Conservation (phyloP, 441 rosid genomes). For the Cnidoscolus chayamansa region DNA sequence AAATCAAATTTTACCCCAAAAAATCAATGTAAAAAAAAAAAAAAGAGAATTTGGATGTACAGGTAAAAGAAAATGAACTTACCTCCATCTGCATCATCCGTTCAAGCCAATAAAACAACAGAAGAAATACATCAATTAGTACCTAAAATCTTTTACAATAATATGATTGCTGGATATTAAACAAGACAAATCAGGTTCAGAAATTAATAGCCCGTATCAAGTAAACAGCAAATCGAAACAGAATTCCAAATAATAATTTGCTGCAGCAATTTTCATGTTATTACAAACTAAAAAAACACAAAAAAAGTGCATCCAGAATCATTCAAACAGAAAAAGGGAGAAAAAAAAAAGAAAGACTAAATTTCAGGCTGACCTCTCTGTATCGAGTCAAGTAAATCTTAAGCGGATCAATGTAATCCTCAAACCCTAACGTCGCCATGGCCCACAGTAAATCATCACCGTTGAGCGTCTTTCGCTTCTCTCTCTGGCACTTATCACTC, state of each 20-base stretch:
- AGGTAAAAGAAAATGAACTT: constrained; percentile 17
- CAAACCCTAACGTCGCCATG: constrained; percentile 96
- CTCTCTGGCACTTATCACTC: constrained; percentile 96
- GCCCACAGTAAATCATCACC: constrained; percentile 98
- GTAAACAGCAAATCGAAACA: background rate
- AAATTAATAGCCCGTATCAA: background rate
- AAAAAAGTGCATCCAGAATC: background rate
- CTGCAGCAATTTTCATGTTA: background rate
- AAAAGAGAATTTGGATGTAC: background rate
- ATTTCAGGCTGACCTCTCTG: constrained; percentile 59
- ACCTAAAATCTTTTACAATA: constrained; percentile 6
- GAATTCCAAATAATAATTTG: background rate
- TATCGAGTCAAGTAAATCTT: constrained; percentile 75
- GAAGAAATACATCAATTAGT: constrained; percentile 28
- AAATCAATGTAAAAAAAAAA: constrained; percentile 1
- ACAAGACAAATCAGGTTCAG: background rate
- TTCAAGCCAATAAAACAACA: constrained; percentile 17
- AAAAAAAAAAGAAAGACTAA: background rate
- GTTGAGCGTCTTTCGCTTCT: constrained; percentile 94
- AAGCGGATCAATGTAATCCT: constrained; percentile 92
- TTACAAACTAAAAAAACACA: background rate
- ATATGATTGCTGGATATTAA: background rate
- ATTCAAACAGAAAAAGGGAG: background rate
- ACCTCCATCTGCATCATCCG: constrained; percentile 83
- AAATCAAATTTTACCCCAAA: background rate